Base-by-base conservation (phyloP, 2,329 filamentous ascomycete genomes). In the Trichoderma afroharzianum region DNA sequence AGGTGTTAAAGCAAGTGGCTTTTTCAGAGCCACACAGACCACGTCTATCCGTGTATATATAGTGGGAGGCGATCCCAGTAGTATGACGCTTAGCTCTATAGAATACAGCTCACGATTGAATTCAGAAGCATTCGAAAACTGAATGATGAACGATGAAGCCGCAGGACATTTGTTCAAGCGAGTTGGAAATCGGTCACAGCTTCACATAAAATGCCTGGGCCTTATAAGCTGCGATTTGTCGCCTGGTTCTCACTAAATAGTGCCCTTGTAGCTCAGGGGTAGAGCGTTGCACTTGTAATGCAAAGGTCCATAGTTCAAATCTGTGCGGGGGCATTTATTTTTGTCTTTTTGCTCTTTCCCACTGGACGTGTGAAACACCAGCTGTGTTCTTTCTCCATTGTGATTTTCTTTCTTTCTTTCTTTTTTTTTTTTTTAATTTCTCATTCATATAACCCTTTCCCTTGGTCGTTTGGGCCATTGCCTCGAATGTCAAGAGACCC, bases 211-310 rank as follows among this genome's bases (percentile, higher is more conserved):
- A 9, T 4, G 15, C 18, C 1, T n/a, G 3, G 39, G 1, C 39
- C 15, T 43, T 43, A 43, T 43, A 43, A 43, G 39, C 39, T n/a
- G 39, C 18, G n/a, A 43, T n/a, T n/a, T 43, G 39, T 43, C 18
- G 39, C 15, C 7, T 0, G 7, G 0, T 43, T 43, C 1, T 4
- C 15, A 43, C n/a, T n/a, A n/a, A n/a, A n/a, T 43, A 43, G 39
- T 59, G 63, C 63, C 63, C 63, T 47, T 55, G 39, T 66, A 66
- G 63, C 63, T 66, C 63, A 66, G 63, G 43, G 63, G 63, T 66
- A 66, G 63, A 66, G 63, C 50, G 63, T 67, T 67, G 63, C 63
- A 67, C 63, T 67, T 67, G 63, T 67, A 67, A 67, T 67, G 63
- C 63, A 67, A 67, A 67, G 63, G 50, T 57, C 63, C 63, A 67